Conservation (phyloP, 2,329 filamentous ascomycete genomes). For the Penicillium sp. region DNA sequence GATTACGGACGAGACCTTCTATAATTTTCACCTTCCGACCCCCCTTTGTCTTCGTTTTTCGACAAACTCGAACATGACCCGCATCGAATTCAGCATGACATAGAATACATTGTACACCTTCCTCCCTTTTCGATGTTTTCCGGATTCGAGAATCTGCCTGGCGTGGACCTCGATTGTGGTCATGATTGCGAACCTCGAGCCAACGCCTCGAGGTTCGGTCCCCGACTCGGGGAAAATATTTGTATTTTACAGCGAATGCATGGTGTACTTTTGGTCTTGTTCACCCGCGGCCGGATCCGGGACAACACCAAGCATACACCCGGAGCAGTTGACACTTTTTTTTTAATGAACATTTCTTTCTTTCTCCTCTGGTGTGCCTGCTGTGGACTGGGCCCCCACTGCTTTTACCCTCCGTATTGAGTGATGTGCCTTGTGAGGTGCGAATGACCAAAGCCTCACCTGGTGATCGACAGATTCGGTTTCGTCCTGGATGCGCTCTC, state of each 20-base stretch:
- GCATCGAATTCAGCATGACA: slow-evolving; percentile 19
- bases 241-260: slow-evolving; percentile 7
- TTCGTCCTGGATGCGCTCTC: too few species aligned
- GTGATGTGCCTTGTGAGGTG: too few species aligned
- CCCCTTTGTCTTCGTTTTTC: slow-evolving; percentile 18
- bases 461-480: too few species aligned
- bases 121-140: slow-evolving; percentile 11
- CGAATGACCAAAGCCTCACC: too few species aligned
- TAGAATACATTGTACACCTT: slow-evolving; percentile 15
- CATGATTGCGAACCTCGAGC: not conserved
- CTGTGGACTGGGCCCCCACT: too few species aligned
- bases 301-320: slow-evolving; percentile 12
- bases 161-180: slow-evolving; percentile 7
- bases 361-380: not conserved
- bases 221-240: not conserved
- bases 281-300: slow-evolving; percentile 18
- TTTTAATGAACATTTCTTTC: slow-evolving; percentile 6
- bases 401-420: too few species aligned
- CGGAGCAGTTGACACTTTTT: slow-evolving; percentile 17
- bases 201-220: not conserved
- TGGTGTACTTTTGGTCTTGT: slow-evolving; percentile 2
- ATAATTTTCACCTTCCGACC: slow-evolving; percentile 7
- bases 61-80: slow-evolving; percentile 24
- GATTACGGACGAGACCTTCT: not conserved
- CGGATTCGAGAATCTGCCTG: not conserved